Percentiles rank a stretch among this genome's conserved stretches.
These are phyloP conservation scores for Prunus mume DNA, from an alignment of 306 rosid genomes.

Conservation along the genomic window DNA sequence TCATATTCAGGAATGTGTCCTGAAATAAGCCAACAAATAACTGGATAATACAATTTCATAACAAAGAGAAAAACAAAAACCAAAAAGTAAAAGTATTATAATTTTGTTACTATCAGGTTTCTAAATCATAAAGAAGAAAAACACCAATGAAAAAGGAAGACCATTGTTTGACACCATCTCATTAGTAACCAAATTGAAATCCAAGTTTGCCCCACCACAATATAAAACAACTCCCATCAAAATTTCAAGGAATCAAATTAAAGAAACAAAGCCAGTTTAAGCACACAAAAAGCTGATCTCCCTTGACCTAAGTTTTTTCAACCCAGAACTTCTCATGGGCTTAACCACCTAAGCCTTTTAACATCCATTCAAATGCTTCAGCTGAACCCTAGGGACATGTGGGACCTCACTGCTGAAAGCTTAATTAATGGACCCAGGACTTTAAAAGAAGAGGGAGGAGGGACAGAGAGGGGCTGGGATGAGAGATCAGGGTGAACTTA, in stretches of 20 bases:
- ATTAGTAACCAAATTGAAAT: slow-evolving; percentile 2
- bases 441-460: too few species aligned
- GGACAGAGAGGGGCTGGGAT: too few species aligned
- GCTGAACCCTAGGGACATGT: too few species aligned
- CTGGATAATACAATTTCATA: neutral
- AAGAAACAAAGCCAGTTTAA: neutral
- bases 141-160: neutral
- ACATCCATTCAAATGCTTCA: too few species aligned
- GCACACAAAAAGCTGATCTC: neutral
- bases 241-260: neutral
- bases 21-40: slow-evolving; percentile 26
- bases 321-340: neutral
- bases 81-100: neutral
- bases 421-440: too few species aligned
- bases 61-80: neutral
- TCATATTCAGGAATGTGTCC: slow-evolving; percentile 61
- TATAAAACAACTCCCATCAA: neutral
- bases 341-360: too few species aligned
- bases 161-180: neutral
- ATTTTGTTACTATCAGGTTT: neutral
- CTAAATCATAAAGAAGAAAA: slow-evolving; percentile 2
- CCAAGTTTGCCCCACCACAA: neutral
- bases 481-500: too few species aligned
- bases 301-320: neutral
- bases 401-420: too few species aligned